Evolutionary conservation across 495 filamentous ascomycete genomes (phyloP).

Genomic region (Trichocladium uniseriatum): DNA sequence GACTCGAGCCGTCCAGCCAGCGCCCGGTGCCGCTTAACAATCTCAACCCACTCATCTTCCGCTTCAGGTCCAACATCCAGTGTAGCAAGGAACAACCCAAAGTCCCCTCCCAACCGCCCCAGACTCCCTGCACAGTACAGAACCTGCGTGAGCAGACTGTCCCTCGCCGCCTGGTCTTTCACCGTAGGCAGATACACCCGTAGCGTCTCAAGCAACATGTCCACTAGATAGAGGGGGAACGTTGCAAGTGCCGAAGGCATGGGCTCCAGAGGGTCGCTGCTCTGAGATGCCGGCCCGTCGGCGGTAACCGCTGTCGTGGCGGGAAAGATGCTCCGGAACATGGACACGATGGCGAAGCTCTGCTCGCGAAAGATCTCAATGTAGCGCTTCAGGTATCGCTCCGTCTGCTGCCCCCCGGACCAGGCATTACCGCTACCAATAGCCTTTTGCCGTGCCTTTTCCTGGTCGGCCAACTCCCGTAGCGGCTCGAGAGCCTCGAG

Average conservation of each 20-base stretch:
- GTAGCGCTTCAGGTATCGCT: conserved; percentile 88
- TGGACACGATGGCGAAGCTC: conserved; percentile 86
- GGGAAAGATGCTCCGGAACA: conserved; percentile 85
- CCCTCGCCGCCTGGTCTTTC: conserved; percentile 63
- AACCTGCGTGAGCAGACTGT: conserved; percentile 88
- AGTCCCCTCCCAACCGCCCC: conserved; percentile 85
- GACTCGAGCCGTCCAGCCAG: conserved; percentile 81
- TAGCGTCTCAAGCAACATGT: conserved; percentile 71
- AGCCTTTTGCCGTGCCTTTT: conserved; percentile 44
- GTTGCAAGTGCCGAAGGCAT: conserved; percentile 71
- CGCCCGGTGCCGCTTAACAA: conserved; percentile 81
- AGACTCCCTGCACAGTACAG: conserved; percentile 92
- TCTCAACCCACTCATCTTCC: conserved; percentile 77
- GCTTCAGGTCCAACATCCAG: conserved; percentile 46
- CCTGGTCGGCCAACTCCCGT: conserved; percentile 81
- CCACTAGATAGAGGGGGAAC: conserved; percentile 78
- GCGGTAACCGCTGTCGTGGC: conserved; percentile 23
- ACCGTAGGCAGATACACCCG: conserved; percentile 75
- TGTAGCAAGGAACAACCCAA: conserved; percentile 74
- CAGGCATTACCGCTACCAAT: conserved; percentile 36
- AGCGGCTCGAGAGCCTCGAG: conserved; percentile 81
- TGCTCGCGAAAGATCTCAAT: conserved; percentile 98
- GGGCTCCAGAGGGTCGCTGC: conserved; percentile 51
- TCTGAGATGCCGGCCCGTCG: background rate
- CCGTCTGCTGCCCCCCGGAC: conserved; percentile 82